Evolutionary conservation across 208 protist species (phyloP).

Genomic region (Leishmania arabica): DNA sequence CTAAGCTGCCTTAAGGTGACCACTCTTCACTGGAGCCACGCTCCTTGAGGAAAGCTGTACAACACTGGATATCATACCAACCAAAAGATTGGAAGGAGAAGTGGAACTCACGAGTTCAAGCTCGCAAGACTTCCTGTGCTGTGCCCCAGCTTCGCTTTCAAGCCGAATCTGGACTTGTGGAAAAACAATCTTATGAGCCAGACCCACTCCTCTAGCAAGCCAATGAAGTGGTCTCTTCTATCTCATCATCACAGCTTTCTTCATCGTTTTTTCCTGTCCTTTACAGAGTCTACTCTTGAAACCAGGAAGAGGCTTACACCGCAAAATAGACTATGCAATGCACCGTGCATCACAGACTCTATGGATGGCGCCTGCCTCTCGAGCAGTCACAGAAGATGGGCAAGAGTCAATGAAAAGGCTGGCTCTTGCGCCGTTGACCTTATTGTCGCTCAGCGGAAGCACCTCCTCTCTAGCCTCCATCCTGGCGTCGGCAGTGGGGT

Average conservation of each 20-base stretch:
- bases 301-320: not conserved
- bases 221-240: not conserved
- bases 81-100: not conserved
- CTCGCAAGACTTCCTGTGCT: not conserved
- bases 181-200: not conserved
- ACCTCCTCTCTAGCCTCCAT: constrained; percentile 24
- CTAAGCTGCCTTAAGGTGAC: not conserved
- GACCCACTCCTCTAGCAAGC: not conserved
- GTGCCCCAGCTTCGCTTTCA: not conserved
- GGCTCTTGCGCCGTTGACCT: constrained; percentile 44
- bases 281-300: not conserved
- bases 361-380: not conserved
- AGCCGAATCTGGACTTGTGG: too few relatives aligned
- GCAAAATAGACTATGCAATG: constrained; percentile 12
- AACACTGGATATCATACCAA: not conserved
- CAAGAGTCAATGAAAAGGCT: constrained; percentile 43
- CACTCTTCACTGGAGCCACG: not conserved
- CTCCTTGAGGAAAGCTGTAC: not conserved
- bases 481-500: constrained; percentile 49
- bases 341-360: constrained; percentile 1
- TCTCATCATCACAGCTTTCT: not conserved
- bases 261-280: not conserved
- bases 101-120: too few relatives aligned
- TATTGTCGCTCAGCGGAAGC: constrained; percentile 33
- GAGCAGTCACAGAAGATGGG: constrained; percentile 16